Evolutionary conservation across 805 yeast species (phyloP).

Genomic region (Suhomyces tanzawaensis): DNA sequence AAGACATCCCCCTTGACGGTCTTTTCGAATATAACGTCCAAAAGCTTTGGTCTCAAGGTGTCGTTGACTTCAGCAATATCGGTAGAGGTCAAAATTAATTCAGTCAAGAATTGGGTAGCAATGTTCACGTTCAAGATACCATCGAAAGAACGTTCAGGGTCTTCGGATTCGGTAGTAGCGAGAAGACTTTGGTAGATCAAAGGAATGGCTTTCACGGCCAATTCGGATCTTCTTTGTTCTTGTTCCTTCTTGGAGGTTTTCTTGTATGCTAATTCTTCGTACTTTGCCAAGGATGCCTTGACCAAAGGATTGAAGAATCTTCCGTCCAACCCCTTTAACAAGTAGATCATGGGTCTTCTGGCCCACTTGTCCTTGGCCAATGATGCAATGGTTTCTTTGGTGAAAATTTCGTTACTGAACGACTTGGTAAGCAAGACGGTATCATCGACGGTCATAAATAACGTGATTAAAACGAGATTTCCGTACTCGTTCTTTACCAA

Average conservation of each 20-base stretch:
- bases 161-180: conserved; percentile 20
- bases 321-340: conserved; percentile 74
- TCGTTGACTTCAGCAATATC: conserved; percentile 39
- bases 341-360: conserved; percentile 83
- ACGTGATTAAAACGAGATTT: conserved; percentile 70
- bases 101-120: conserved; percentile 82
- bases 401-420: conserved; percentile 55
- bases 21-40: conserved; percentile 55
- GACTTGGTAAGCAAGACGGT: conserved; percentile 79
- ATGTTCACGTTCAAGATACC: conserved; percentile 61
- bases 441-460: conserved; percentile 89
- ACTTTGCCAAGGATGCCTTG: conserved; percentile 56
- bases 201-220: conserved; percentile 64
- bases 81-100: conserved; percentile 61
- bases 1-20: conserved; percentile 62
- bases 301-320: conserved; percentile 75
- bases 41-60: conserved; percentile 45
- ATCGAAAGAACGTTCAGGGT: conserved; percentile 43
- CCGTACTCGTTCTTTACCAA: conserved; percentile 85
- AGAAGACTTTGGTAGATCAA: conserved; percentile 55
- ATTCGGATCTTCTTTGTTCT: conserved; percentile 69
- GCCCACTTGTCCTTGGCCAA: conserved; percentile 71
- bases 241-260: conserved; percentile 85
- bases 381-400: conserved; percentile 49
- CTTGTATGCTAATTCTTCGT: conserved; percentile 53